phyloP scores from a whole-genome alignment of 1,139 yeast species.

The Cylindricascospora bacillispora region DNA sequence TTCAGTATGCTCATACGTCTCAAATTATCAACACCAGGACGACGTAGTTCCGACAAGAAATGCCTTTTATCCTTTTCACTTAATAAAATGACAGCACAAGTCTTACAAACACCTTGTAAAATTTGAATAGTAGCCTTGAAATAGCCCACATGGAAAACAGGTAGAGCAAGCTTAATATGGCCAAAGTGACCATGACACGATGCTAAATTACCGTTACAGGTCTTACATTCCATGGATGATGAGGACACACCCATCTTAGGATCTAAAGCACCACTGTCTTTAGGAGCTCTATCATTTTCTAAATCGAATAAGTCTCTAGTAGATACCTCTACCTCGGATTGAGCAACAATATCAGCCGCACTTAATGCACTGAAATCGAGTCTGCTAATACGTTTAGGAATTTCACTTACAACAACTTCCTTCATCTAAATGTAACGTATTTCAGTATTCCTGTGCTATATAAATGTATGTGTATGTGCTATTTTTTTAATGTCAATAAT shows the following conservation, averaged over 20 bases:
- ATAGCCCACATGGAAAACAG: slow-evolving; percentile 96
- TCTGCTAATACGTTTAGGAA: slow-evolving; percentile 85
- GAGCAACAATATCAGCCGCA: slow-evolving; percentile 82
- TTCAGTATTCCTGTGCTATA: neutral
- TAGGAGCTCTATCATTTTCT: slow-evolving; percentile 73
- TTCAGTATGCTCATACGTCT: slow-evolving; percentile 83
- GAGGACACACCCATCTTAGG: slow-evolving; percentile 89
- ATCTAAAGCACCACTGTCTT: slow-evolving; percentile 78
- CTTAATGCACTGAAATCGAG: slow-evolving; percentile 87
- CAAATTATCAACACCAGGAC: slow-evolving; percentile 83
- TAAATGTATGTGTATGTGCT: no score
- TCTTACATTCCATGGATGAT: slow-evolving; percentile 68
- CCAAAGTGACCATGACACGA: slow-evolving; percentile 99
- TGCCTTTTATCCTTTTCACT: slow-evolving; percentile 60
- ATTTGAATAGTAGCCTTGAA: slow-evolving; percentile 86
- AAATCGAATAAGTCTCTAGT: slow-evolving; percentile 88
- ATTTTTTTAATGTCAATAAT: no score
- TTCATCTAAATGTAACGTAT: slow-evolving; percentile 16
- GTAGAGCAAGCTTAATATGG: slow-evolving; percentile 80
- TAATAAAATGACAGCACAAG: slow-evolving; percentile 66
- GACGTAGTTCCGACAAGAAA: slow-evolving; percentile 62
- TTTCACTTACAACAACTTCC: slow-evolving; percentile 45
- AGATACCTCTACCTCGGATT: slow-evolving; percentile 86
- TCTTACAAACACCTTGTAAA: slow-evolving; percentile 83
- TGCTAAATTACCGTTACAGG: slow-evolving; percentile 87